Conservation (phyloP, 768 basidiomycete genomes). For the Rhizopogon salebrosus region DNA sequence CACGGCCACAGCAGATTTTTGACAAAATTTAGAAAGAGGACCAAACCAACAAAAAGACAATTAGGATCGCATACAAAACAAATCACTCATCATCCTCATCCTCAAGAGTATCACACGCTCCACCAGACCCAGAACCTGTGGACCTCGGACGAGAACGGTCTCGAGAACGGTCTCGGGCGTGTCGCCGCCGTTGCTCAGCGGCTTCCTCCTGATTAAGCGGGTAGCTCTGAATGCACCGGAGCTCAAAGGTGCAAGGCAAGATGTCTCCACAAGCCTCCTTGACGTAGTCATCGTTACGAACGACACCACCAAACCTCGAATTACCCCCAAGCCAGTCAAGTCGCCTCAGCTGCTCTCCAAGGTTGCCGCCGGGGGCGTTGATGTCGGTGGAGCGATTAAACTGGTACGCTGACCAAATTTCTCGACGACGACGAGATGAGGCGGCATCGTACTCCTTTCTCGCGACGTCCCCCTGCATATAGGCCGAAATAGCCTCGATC, state of each 20-base stretch:
- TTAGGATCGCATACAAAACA: not conserved
- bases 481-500: constrained; percentile 46
- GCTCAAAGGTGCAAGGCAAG: constrained; percentile 55
- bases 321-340: constrained; percentile 60
- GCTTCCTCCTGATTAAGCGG: constrained; percentile 46
- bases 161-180: constrained; percentile 13
- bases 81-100: constrained; percentile 11
- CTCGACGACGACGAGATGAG: constrained; percentile 28
- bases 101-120: not conserved
- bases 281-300: constrained; percentile 38
- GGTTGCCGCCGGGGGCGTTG: constrained; percentile 64
- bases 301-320: constrained; percentile 62
- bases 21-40: too few relatives aligned
- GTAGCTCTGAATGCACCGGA: constrained; percentile 46
- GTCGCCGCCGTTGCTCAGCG: constrained; percentile 35
- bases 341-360: constrained; percentile 58
- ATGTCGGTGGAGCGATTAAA: constrained; percentile 60
- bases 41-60: not conserved
- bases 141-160: constrained; percentile 3
- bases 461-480: constrained; percentile 45
- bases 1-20: too few relatives aligned
- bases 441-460: constrained; percentile 49
- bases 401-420: constrained; percentile 49
- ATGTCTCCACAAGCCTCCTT: constrained; percentile 39
- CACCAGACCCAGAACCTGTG: not conserved